Evolutionary conservation across 345 rosid species (phyloP).

Genomic region (Eucalyptus sp.): DNA sequence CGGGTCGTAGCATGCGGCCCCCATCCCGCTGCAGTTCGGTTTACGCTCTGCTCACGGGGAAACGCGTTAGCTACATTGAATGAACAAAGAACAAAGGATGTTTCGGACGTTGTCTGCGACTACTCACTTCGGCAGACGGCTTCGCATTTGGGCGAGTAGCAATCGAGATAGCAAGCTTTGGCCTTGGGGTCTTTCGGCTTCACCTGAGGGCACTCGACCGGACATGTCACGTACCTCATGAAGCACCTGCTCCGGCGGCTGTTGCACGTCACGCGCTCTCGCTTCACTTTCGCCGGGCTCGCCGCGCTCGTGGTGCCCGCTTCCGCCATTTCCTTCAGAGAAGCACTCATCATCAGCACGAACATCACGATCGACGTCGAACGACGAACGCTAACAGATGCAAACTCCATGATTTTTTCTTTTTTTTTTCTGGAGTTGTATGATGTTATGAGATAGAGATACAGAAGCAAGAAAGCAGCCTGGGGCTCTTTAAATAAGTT

Average conservation of each 20-base stretch:
- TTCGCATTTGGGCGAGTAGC: neutral
- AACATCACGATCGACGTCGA: neutral
- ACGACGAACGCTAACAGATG: neutral
- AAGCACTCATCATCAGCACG: neutral
- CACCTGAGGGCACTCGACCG: conserved; percentile 1
- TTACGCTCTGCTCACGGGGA: neutral
- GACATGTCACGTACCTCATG: neutral
- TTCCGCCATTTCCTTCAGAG: neutral
- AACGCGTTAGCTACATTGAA: neutral
- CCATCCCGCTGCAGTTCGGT: neutral
- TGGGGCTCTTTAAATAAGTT: neutral
- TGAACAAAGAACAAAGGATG: neutral
- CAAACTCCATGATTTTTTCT: neutral
- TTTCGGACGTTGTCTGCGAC: neutral
- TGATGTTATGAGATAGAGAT: neutral
- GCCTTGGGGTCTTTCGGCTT: neutral
- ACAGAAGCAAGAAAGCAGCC: neutral
- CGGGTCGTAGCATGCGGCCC: conserved; percentile 3
- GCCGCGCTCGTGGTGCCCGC: neutral
- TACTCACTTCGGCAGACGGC: conserved; percentile 1
- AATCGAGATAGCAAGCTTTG: neutral
- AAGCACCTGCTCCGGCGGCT: neutral
- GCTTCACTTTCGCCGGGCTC: neutral
- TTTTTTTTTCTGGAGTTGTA: neutral
- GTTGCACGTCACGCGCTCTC: neutral